These are phyloP conservation scores for Ceratocystis variospora DNA, from an alignment of 2,329 filamentous ascomycete species.

Conservation along the genomic window DNA sequence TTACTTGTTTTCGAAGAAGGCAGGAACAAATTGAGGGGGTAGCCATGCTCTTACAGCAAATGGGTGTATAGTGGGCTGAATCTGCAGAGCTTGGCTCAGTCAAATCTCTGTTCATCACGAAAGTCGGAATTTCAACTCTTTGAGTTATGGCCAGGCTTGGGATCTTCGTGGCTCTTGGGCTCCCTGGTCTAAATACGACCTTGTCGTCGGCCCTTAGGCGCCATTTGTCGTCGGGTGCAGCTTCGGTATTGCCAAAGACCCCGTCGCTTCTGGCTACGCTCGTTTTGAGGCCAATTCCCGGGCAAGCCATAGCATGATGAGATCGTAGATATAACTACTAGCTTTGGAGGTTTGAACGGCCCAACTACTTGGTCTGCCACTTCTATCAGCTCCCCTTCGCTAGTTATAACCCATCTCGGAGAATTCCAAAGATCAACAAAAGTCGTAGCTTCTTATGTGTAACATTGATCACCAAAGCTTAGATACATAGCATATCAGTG, in stretches of 20 bases:
- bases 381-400: too few relatives aligned
- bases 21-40: not conserved
- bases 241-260: not conserved
- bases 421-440: not conserved
- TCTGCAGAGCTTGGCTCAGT: not conserved
- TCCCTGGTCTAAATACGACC: not conserved
- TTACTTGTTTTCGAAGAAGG: constrained; percentile 33
- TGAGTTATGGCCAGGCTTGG: not conserved
- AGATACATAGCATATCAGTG: not conserved
- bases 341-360: not conserved
- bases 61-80: not conserved
- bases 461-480: not conserved
- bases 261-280: too few relatives aligned
- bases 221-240: too few relatives aligned
- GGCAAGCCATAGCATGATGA: not conserved
- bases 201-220: not conserved
- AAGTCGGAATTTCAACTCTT: not conserved
- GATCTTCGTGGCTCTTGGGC: not conserved
- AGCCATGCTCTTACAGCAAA: not conserved
- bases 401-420: not conserved
- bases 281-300: too few relatives aligned
- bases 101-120: not conserved
- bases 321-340: not conserved
- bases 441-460: not conserved
- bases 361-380: not conserved